These are phyloP conservation scores for Volvox reticuliferus DNA, from an alignment of 139 green algal species.

Conservation along the genomic window DNA sequence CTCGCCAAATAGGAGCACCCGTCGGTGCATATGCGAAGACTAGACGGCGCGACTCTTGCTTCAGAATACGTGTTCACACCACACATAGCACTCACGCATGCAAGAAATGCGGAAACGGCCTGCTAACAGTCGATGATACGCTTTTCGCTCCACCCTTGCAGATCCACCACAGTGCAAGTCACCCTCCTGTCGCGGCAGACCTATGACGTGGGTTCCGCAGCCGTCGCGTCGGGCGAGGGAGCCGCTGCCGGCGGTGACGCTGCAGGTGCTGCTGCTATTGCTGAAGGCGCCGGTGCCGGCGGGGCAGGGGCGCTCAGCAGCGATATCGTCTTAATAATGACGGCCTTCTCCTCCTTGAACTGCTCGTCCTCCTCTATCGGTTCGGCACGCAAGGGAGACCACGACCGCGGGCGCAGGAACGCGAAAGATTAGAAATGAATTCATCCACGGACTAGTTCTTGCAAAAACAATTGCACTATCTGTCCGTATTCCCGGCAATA, in stretches of 20 bases:
- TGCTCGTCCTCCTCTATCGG: slow-evolving; percentile 78
- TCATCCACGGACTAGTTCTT: too few relatives aligned
- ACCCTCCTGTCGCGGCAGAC: too few relatives aligned
- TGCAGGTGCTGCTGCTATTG: slow-evolving; percentile 1
- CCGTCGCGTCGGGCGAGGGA: neutral
- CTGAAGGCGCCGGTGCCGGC: neutral
- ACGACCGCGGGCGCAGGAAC: too few relatives aligned
- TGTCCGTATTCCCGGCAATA: too few relatives aligned
- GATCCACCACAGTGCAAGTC: neutral
- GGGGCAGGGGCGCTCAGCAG: slow-evolving; percentile 19
- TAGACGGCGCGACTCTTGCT: slow-evolving; percentile 3
- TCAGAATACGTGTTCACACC: neutral
- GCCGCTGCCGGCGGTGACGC: neutral
- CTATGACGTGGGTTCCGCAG: neutral
- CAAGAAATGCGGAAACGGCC: slow-evolving; percentile 2
- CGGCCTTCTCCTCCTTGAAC: slow-evolving; percentile 93
- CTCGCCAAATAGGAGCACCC: neutral
- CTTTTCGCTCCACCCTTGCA: neutral
- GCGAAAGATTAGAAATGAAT: too few relatives aligned
- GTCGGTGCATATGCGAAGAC: neutral
- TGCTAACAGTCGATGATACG: neutral
- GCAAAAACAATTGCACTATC: too few relatives aligned
- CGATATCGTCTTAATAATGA: slow-evolving; percentile 89
- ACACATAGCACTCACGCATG: neutral
- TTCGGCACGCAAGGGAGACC: too few relatives aligned